Evolutionary conservation across 495 filamentous ascomycete genomes (phyloP).

Genomic region (Lophiostoma macrostomum): DNA sequence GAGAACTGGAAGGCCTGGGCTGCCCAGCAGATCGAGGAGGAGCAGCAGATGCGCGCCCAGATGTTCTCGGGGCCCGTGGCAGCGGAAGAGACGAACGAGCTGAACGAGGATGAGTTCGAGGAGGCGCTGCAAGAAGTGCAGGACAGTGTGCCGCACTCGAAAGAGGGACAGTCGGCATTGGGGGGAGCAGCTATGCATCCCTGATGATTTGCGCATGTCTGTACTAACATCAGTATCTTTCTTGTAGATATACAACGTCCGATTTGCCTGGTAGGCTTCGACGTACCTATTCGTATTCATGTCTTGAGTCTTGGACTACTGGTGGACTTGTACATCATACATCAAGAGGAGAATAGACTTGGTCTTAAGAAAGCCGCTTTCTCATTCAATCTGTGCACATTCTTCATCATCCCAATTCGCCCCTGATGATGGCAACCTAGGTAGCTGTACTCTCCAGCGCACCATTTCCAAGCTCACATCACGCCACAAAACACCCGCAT

Average conservation of each 20-base stretch:
- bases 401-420: too few species aligned
- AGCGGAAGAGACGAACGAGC: slow-evolving; percentile 7
- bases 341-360: too few species aligned
- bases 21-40: slow-evolving; percentile 49
- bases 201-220: slow-evolving; percentile 5
- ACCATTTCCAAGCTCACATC: too few species aligned
- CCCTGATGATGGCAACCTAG: too few species aligned
- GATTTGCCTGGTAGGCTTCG: too few species aligned
- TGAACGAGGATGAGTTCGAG: neutral
- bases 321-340: too few species aligned
- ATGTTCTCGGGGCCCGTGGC: slow-evolving; percentile 31
- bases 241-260: slow-evolving; percentile 15
- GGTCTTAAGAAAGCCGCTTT: too few species aligned
- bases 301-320: too few species aligned
- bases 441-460: too few species aligned
- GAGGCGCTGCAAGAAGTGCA: slow-evolving; percentile 21
- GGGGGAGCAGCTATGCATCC: slow-evolving; percentile 33
- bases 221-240: slow-evolving; percentile 8
- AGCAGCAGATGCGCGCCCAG: slow-evolving; percentile 36
- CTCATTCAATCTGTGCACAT: too few species aligned
- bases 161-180: slow-evolving; percentile 30
- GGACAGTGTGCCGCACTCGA: slow-evolving; percentile 20
- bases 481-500: too few species aligned
- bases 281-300: too few species aligned
- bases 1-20: slow-evolving; percentile 86